phyloP scores from a whole-genome alignment of 2,329 filamentous ascomycete species.

The Aspergillus sp. region DNA sequence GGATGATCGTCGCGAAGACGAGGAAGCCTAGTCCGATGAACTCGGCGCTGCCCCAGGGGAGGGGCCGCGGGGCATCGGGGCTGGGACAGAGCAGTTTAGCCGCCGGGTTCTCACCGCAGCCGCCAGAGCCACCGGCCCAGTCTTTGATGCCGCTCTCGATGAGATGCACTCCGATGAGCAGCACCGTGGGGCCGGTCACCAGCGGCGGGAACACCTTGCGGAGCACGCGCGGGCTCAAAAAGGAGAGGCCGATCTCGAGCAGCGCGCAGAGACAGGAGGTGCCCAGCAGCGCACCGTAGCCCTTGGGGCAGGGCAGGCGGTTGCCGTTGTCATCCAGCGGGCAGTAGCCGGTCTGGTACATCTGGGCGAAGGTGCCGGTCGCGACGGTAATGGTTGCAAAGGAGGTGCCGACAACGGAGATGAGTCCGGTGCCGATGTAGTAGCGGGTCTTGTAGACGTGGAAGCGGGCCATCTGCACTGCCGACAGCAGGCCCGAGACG shows the following conservation, averaged over 20 bases:
- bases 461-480: conserved; percentile 66
- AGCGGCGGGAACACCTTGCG: conserved; percentile 67
- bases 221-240: conserved; percentile 58
- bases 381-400: conserved; percentile 68
- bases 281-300: conserved; percentile 65
- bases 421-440: conserved; percentile 63
- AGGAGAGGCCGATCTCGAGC: conserved; percentile 64
- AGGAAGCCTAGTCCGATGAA: conserved; percentile 68
- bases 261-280: conserved; percentile 50
- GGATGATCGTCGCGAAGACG: conserved; percentile 66
- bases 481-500: conserved; percentile 63
- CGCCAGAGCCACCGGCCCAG: conserved; percentile 68
- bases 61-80: conserved; percentile 56
- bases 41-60: conserved; percentile 63
- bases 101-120: too few species aligned
- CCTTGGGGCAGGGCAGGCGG: conserved; percentile 62
- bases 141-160: conserved; percentile 64
- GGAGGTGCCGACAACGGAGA: conserved; percentile 67
- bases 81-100: conserved; percentile 53
- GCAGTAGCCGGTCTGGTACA: conserved; percentile 65
- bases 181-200: conserved; percentile 67
- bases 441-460: conserved; percentile 63
- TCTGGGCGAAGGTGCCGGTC: conserved; percentile 60
- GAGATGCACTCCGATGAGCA: conserved; percentile 67
- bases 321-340: conserved; percentile 57